Percentiles rank a stretch among this genome's conserved stretches.
These are phyloP conservation scores for Choiromyces venosus DNA, from an alignment of 495 filamentous ascomycete species.

Conservation along the genomic window DNA sequence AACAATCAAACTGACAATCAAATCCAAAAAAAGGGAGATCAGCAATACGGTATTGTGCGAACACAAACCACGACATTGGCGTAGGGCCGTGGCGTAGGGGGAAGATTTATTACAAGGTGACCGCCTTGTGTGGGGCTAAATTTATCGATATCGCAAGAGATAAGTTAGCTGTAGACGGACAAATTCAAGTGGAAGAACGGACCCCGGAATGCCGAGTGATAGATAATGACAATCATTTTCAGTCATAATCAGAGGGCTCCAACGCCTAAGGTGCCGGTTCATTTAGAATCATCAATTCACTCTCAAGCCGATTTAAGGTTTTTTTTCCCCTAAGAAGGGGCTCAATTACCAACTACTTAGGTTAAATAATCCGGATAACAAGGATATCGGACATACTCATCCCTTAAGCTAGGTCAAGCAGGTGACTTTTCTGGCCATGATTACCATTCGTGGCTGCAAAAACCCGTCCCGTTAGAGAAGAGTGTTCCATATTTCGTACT, in stretches of 20 bases:
- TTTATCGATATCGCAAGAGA: neutral
- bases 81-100: neutral
- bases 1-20: neutral
- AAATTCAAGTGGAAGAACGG: neutral
- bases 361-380: neutral
- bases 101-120: neutral
- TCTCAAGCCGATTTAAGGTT: neutral
- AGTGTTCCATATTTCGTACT: neutral
- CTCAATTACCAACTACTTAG: neutral
- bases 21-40: neutral
- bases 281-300: neutral
- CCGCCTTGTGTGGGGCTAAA: neutral
- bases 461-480: neutral
- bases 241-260: neutral
- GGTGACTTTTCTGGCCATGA: neutral
- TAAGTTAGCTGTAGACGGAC: neutral
- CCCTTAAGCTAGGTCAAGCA: too few relatives aligned
- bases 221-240: neutral
- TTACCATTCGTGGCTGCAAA: neutral
- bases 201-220: neutral
- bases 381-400: neutral
- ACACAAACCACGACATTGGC: neutral
- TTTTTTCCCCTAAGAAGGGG: neutral
- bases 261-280: neutral
- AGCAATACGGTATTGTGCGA: neutral